These are phyloP conservation scores for Xylaria sp. DNA, from an alignment of 2,329 filamentous ascomycete genomes.

Conservation along the genomic window DNA sequence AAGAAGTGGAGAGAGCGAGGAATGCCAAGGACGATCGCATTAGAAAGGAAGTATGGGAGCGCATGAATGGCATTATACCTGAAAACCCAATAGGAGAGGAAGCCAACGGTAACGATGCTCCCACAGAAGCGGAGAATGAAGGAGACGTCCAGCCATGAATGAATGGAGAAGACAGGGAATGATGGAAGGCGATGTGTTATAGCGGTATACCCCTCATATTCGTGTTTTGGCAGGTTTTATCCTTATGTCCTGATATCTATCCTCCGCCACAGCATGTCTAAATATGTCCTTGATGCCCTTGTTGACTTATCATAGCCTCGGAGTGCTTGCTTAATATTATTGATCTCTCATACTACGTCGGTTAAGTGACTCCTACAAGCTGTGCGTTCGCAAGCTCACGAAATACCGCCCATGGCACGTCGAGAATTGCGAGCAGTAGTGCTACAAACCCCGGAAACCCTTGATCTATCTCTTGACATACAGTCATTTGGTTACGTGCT, in stretches of 20 bases:
- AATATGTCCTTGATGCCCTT: slow-evolving; percentile 6
- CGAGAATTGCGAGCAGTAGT: too few relatives aligned
- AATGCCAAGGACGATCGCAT: slow-evolving; percentile 87
- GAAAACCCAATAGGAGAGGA: slow-evolving; percentile 50
- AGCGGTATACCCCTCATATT: slow-evolving; percentile 22
- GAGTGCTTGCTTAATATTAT: slow-evolving; percentile 18
- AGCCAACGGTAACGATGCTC: slow-evolving; percentile 22
- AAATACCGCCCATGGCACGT: too few relatives aligned
- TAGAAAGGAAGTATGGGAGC: slow-evolving; percentile 77
- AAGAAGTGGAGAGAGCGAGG: slow-evolving; percentile 87
- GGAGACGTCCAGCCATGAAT: slow-evolving; percentile 21
- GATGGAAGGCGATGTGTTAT: slow-evolving; percentile 6
- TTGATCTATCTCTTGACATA: too few relatives aligned
- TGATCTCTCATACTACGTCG: neutral
- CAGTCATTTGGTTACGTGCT: too few relatives aligned
- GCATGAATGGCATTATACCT: slow-evolving; percentile 62
- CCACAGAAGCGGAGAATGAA: slow-evolving; percentile 24
- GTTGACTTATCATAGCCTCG: slow-evolving; percentile 19
- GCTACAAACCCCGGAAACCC: too few relatives aligned
- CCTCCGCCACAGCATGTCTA: slow-evolving; percentile 10
- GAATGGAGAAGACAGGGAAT: slow-evolving; percentile 1
- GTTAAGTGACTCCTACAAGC: neutral
- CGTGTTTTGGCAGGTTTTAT: slow-evolving; percentile 8
- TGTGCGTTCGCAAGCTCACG: neutral
- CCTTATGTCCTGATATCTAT: slow-evolving; percentile 1